Percentiles rank a stretch among this genome's conserved stretches.
These are phyloP conservation scores for Zasmidium citrigriseum DNA, from an alignment of 2,329 filamentous ascomycete species.

Conservation along the genomic window DNA sequence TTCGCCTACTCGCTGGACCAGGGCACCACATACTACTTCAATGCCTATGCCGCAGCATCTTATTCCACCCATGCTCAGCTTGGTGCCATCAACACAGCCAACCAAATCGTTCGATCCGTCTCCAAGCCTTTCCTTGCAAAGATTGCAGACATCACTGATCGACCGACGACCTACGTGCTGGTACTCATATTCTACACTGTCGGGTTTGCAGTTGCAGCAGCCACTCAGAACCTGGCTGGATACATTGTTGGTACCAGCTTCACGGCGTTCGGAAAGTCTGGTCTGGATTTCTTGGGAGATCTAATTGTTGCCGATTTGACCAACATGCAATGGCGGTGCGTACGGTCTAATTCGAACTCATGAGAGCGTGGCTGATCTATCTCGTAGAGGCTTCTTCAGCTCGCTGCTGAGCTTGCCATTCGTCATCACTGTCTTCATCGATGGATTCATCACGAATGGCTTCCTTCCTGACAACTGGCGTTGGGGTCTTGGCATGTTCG, in stretches of 20 bases:
- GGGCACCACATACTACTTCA: conserved; percentile 15
- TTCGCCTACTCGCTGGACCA: conserved; percentile 29
- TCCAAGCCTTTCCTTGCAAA: conserved; percentile 16
- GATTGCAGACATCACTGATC: conserved; percentile 25
- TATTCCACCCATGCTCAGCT: conserved; percentile 6
- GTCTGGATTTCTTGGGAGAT: conserved; percentile 31
- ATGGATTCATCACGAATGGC: conserved; percentile 45
- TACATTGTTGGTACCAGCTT: conserved; percentile 32
- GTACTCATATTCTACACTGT: conserved; percentile 37
- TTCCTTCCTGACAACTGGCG: conserved; percentile 39
- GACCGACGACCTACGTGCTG: conserved; percentile 39
- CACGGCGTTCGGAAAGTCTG: conserved; percentile 32
- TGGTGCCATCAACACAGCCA: conserved; percentile 10
- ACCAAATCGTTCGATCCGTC: conserved; percentile 11
- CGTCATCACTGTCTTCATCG: conserved; percentile 43
- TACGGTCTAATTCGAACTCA: neutral
- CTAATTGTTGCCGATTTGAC: conserved; percentile 35
- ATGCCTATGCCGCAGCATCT: conserved; percentile 9
- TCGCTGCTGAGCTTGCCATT: conserved; percentile 33
- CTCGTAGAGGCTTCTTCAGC: conserved; percentile 29
- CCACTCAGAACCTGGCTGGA: conserved; percentile 16
- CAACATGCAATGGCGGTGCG: conserved; percentile 29
- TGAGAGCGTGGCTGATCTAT: neutral
- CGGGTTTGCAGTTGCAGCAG: conserved; percentile 10
- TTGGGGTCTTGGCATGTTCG: conserved; percentile 32